Base-by-base conservation (phyloP, 1,139 yeast genomes). In the Pneumocystis carinii region DNA sequence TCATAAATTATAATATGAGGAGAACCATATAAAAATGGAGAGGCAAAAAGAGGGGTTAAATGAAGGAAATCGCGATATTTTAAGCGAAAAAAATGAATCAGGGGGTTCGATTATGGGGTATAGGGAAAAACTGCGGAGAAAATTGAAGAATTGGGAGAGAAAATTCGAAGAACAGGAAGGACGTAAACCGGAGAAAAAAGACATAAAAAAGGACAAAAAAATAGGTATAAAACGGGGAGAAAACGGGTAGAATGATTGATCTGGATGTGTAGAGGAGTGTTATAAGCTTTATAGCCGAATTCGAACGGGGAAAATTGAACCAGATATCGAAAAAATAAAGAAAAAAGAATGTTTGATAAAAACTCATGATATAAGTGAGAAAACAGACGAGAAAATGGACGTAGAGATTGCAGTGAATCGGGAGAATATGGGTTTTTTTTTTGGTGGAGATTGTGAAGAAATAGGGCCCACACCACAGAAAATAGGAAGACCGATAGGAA, bases 141-240 rank as follows among this genome's bases (percentile, higher is more conserved):
- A 80, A 67, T 81, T 86, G 63, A 86, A 85, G 70, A 72, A 73
- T 41, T 86, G 90, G 90, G 90, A 85, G 69, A 76, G 79, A 64
- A 70, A 70, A 8, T 85, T 84, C 70, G 69, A 72, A 12, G 71
- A 73, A 24, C 65, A 69, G 32, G 69, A 81, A 64, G 79, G 81
- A 1, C 73, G 81, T n/a, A 73, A 72, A 12, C 90, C 92, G 0
- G 70, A 78, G 0, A 79, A 78, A 61, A 73, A 73, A 3, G 90
- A 85, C 70, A 79, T 85, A 64, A 82, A 81, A 69, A 71, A 72
- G 2, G 76, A 81, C 65, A 68, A 72, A 0, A 75, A 73, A n/a
- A 77, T 84, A 12, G 66, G 74, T 68, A 63, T 41, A 67, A 63
- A 19, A n/a, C 14, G 24, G 6, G 24, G 14, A 17, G 1, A 37